Evolutionary conservation across 2,329 filamentous ascomycete genomes (phyloP), one percentile per base, ranked within the genome.

Genomic region (Apiospora sp.): DNA sequence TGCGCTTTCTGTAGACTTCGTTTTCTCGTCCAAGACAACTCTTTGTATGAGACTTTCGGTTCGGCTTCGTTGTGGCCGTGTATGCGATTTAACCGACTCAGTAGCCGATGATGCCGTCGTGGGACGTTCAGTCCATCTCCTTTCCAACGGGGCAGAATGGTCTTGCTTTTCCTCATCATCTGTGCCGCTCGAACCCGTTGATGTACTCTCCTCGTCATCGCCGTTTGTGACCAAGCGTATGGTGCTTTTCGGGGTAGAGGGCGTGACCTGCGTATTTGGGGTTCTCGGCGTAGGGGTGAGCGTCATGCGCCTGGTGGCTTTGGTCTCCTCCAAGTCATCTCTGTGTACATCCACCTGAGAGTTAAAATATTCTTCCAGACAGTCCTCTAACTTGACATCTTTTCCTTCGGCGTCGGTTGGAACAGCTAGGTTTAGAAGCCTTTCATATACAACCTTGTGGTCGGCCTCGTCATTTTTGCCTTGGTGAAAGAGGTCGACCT

Each of bases 361-460:
- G 82, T 98, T 98, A 87, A 98, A 98, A 79, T 98, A 98, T 71
- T 93, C 92, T 80, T 98, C 95, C 24, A 99, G 84, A 77, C 96
- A 98, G 76, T 97, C 93, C 82, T 98, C 96, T 27, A 99, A 84
- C 41, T 92, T 95, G 74, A 98, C 88, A 3, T 88, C 87, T 73
- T 90, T 91, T 34, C 91, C 92, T 67, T 93, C 90, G 7, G 91
- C 88, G 69, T 94, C 92, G 0, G 92, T 87, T 0, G 94, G 94
- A n/a, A 99, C 93, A 0, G 95, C 95, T 54, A 99, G 90, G 78
- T 98, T 96, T 8, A 99, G 86, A 30, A 98, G 84, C 71, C 96
- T 89, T 83, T 99, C 96, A 76, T 97, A 96, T 71, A 98, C 91
- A 72, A 98, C 94, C 80, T 97, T 98, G 85, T 98, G 96, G 78